Base-by-base conservation (phyloP, 2,329 filamentous ascomycete genomes). In the Neopestalotiopsis sp. region DNA sequence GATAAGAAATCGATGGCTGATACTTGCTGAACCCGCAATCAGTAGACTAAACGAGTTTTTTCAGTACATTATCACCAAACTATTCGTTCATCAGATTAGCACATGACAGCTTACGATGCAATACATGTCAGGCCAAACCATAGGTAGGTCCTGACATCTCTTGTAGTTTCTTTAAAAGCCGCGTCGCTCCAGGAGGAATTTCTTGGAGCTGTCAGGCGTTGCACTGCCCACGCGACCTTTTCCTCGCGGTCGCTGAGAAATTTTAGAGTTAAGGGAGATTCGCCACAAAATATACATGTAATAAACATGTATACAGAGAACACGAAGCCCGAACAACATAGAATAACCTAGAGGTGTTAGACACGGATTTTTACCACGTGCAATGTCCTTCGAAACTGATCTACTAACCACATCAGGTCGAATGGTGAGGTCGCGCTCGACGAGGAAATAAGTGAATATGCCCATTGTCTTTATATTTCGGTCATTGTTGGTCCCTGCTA, bases 121-220 rank as follows among this genome's bases (percentile, higher is more conserved):
- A n/a, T 59, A 59, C 9, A 59, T 28, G 57, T n/a, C 20, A 59
- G 57, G 24, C 4, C 24, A n/a, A 2, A 59, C 57, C 57, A 59
- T n/a, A 59, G 57, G 7, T 20, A 59, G 57, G 57, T 59, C 30
- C 24, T 59, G 30, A 59, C 57, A 59, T 59, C 10, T 59, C 14
- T 59, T 34, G 9, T 59, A 28, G 57, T 14, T 59, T 28, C 24
- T 32, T n/a, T 4, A 59, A 59, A 59, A 5, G 30, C 57, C 7
- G 30, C 24, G 57, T 59, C 57, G 57, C 57, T 59, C 57, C 57
- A 59, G 30, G 57, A 59, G 24, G 14, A 32, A 59, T 59, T 59
- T 32, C 57, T 59, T 59, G 57, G 57, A 59, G 57, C 57, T 30
- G 57, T 59, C 30, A 59, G 57, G 57, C 57, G 57, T 34, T 59